phyloP scores from a whole-genome alignment of 352 stramenopile species.

The Pythium phragmiticola region DNA sequence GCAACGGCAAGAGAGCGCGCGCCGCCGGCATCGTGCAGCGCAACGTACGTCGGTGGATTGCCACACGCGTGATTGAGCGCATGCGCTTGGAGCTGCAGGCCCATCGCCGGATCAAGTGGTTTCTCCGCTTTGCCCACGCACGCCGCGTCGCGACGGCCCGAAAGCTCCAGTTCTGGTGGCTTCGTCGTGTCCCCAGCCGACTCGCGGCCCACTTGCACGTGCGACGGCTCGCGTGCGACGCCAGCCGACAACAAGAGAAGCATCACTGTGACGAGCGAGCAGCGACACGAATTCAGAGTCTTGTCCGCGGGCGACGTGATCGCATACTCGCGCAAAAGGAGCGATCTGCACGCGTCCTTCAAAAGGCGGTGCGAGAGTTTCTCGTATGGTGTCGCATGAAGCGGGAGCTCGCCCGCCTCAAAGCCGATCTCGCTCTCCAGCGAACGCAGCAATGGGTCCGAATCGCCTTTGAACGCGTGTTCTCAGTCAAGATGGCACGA shows the following conservation, averaged over 20 bases:
- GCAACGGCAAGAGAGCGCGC: slow-evolving; percentile 23
- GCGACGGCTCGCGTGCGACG: slow-evolving; percentile 19
- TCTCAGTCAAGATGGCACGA: slow-evolving; percentile 30
- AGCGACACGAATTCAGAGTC: slow-evolving; percentile 48
- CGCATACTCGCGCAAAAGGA: slow-evolving; percentile 38
- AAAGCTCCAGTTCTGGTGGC: slow-evolving; percentile 74
- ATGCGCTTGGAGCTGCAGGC: slow-evolving; percentile 43
- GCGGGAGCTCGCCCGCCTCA: slow-evolving; percentile 38
- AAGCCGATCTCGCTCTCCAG: slow-evolving; percentile 27
- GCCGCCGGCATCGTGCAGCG: slow-evolving; percentile 50
- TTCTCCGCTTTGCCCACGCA: slow-evolving; percentile 56
- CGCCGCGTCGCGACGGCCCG: slow-evolving; percentile 37
- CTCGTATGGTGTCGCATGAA: slow-evolving; percentile 40
- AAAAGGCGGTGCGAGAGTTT: slow-evolving; percentile 38
- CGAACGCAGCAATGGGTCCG: slow-evolving; percentile 28
- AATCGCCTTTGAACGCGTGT: slow-evolving; percentile 26
- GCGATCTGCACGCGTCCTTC: slow-evolving; percentile 46
- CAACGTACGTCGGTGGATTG: slow-evolving; percentile 38
- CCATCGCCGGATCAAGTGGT: slow-evolving; percentile 80
- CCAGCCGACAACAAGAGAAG: slow-evolving; percentile 12
- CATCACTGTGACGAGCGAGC: slow-evolving; percentile 34
- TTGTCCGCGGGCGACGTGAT: slow-evolving; percentile 47
- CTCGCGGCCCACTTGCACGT: slow-evolving; percentile 44
- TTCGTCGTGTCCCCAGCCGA: slow-evolving; percentile 46
- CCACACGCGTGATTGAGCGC: slow-evolving; percentile 27